Percentiles rank a stretch among this genome's conserved stretches.
These are phyloP conservation scores for Arabis alpina DNA, from an alignment of 345 rosid genomes.

Conservation along the genomic window DNA sequence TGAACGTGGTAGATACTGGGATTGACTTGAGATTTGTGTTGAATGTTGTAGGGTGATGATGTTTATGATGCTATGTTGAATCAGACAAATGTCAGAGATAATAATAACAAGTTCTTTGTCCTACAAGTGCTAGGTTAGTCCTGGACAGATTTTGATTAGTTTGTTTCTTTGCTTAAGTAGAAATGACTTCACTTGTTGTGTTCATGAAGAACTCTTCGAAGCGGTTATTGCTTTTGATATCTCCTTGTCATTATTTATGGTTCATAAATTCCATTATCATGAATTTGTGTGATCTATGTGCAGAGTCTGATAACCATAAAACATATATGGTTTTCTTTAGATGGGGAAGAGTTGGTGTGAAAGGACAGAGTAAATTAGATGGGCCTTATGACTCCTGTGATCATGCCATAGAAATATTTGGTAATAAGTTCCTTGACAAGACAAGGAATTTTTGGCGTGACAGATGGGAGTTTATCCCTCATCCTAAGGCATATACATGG, in stretches of 20 bases:
- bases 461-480: constrained; percentile 56
- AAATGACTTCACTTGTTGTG: constrained; percentile 1
- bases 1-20: constrained; percentile 13
- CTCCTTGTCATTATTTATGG: constrained; percentile 14
- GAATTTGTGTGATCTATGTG: constrained; percentile 24
- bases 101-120: constrained; percentile 84
- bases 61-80: constrained; percentile 85
- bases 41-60: constrained; percentile 64
- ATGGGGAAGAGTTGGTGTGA: constrained; percentile 95
- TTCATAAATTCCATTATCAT: not conserved
- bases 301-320: constrained; percentile 78
- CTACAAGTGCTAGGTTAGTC: constrained; percentile 79
- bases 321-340: constrained; percentile 67
- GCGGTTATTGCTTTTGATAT: constrained; percentile 7
- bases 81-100: constrained; percentile 74
- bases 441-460: constrained; percentile 69
- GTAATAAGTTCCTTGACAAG: constrained; percentile 66
- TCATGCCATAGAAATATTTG: constrained; percentile 60
- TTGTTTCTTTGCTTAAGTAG: not conserved
- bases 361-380: constrained; percentile 75
- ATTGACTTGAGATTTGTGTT: constrained; percentile 22
- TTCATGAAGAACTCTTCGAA: not conserved
- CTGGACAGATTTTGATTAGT: constrained; percentile 1
- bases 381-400: constrained; percentile 67
- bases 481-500: constrained; percentile 72